Evolutionary conservation across 305 asterid species (phyloP).

Genomic region (Fraxinus angustifolia): DNA sequence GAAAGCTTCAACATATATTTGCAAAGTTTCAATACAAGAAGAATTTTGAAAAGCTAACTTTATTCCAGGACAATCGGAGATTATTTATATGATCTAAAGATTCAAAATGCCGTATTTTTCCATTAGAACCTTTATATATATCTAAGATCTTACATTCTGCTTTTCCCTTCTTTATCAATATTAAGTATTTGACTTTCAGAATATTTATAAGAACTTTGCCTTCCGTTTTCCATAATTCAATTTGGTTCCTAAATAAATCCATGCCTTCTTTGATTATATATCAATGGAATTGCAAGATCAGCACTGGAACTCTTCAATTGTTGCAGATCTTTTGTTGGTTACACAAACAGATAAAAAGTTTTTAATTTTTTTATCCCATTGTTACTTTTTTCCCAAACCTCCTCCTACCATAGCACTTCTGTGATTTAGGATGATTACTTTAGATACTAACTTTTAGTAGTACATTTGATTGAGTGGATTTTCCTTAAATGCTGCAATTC

Average conservation of each 20-base stretch:
- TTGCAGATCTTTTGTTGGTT: not conserved
- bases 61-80: not conserved
- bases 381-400: not conserved
- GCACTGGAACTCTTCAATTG: not conserved
- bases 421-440: not conserved
- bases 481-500: not conserved
- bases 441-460: not conserved
- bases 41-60: conserved; percentile 3
- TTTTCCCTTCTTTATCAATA: not conserved
- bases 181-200: not conserved
- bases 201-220: not conserved
- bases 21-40: not conserved
- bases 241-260: not conserved
- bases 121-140: not conserved
- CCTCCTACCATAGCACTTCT: not conserved
- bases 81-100: not conserved
- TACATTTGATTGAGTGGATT: not conserved
- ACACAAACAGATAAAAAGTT: not conserved
- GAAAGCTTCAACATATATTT: not conserved
- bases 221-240: not conserved
- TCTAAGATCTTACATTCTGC: not conserved
- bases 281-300: not conserved
- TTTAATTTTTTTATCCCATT: not conserved
- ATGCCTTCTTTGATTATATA: not conserved
- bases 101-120: not conserved